Evolutionary conservation across 1,139 yeast species (phyloP).

Genomic region (Zygosaccharomyces sapae): DNA sequence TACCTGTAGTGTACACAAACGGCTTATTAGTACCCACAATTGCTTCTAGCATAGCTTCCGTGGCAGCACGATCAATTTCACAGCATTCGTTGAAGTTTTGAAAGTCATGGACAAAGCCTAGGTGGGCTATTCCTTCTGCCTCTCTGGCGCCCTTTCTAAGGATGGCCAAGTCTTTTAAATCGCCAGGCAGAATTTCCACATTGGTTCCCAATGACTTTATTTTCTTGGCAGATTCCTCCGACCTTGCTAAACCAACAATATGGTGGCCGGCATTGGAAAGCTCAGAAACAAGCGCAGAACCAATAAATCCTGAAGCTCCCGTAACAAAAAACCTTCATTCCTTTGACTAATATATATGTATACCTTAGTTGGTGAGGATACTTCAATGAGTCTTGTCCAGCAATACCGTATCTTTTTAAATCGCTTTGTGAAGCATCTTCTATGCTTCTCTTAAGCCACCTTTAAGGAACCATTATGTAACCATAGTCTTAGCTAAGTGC

Average conservation of each 20-base stretch:
- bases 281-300: conserved; percentile 20
- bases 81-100: conserved; percentile 14
- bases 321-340: conserved; percentile 28
- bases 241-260: conserved; percentile 30
- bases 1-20: conserved; percentile 27
- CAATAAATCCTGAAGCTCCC: conserved; percentile 34
- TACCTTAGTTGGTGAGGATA: too few relatives aligned
- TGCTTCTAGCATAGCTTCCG: conserved; percentile 28
- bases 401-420: too few relatives aligned
- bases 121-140: conserved; percentile 38
- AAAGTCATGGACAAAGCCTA: conserved; percentile 35
- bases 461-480: too few relatives aligned
- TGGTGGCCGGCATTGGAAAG: conserved; percentile 20
- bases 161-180: conserved; percentile 28
- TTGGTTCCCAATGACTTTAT: conserved; percentile 24
- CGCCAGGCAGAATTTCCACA: conserved; percentile 31
- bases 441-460: too few relatives aligned
- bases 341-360: too few relatives aligned
- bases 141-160: conserved; percentile 31
- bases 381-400: too few relatives aligned
- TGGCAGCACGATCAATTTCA: conserved; percentile 27
- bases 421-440: too few relatives aligned
- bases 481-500: too few relatives aligned
- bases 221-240: conserved; percentile 26
- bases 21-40: conserved; percentile 29